phyloP scores from a whole-genome alignment of 179 eudicot species.

The Spergularia azorica region DNA sequence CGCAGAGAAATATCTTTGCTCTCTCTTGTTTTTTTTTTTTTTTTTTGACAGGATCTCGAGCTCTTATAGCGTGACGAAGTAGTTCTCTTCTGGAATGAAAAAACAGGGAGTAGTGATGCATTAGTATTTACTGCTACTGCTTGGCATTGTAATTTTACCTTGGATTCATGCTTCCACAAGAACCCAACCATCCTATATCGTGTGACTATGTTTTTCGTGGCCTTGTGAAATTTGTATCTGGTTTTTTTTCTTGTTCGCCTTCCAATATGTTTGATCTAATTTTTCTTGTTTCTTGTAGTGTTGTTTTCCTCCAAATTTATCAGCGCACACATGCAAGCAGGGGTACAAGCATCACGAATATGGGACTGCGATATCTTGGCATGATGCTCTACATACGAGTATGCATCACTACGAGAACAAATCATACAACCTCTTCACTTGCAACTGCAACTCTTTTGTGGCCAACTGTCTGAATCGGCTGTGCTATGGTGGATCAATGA shows the following conservation, averaged over 20 bases:
- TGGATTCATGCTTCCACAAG: neutral
- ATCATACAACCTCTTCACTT: constrained; percentile 85
- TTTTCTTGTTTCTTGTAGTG: constrained; percentile 47
- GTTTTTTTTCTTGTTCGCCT: no score
- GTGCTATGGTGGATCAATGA: constrained; percentile 69
- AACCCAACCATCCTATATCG: neutral
- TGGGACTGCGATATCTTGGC: constrained; percentile 85
- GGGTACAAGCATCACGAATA: constrained; percentile 63
- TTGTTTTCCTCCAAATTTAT: constrained; percentile 71
- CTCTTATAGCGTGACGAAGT: no score
- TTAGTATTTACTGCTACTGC: no score
- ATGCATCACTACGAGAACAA: constrained; percentile 62
- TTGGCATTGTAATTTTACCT: neutral
- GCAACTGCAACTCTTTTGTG: constrained; percentile 87
- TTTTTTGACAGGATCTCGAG: no score
- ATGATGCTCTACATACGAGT: constrained; percentile 64
- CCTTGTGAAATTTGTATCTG: neutral
- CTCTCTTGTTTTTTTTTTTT: no score
- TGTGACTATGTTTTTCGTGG: neutral
- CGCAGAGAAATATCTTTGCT: no score
- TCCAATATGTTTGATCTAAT: neutral
- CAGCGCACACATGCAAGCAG: constrained; percentile 66
- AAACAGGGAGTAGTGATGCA: no score
- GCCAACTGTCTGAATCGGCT: constrained; percentile 78
- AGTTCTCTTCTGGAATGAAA: no score